Base-by-base conservation (phyloP, 352 stramenopile species). In the Phytopythium mirpurense region DNA sequence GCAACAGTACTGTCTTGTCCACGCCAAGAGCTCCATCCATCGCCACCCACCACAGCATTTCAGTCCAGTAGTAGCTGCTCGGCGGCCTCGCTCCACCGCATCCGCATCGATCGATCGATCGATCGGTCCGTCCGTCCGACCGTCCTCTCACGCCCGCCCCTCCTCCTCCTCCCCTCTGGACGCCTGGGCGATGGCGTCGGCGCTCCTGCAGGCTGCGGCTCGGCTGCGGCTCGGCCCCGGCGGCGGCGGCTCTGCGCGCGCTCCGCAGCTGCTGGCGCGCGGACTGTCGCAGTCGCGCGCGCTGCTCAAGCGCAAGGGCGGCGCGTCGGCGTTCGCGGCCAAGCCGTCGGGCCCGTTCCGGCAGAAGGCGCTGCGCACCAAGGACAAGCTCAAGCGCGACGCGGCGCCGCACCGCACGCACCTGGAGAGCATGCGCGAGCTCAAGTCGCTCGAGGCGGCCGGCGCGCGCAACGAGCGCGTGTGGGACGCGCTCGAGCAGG, bases 321-420 rank as follows among this genome's bases (percentile, higher is more conserved):
- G 82, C 53, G 68, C 72, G 23, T 92, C 82, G 27, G 82, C 72
- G 26, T 88, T 86, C 54, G 71, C 78, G 6, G 54, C 60, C 43
- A 90, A 89, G 60, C 70, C 59, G 26, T 71, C 69, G 42, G 71
- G 74, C 58, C 76, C 70, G 63, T 80, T 73, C 58, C 62, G 65
- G 40, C 77, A 78, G 45, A 70, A 73, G 42, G 62, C 56, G 11
- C 45, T 60, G 6, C 65, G 42, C 23, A 90, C 66, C 16, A 88
- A 90, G 40, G 58, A 88, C 56, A 88, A 89, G 62, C 68, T 89
- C 27, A 88, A 88, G 64, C 72, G 70, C n/a, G 63, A 78, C 56
- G 45, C 56, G 14, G 62, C 64, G 44, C 76, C 76, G 45, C 74
- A 86, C 62, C 75, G 78, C 44, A 77, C 72, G 21, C 75, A 85